Evolutionary conservation across 306 rosid genomes (phyloP).

Genomic region (Quercus robur): DNA sequence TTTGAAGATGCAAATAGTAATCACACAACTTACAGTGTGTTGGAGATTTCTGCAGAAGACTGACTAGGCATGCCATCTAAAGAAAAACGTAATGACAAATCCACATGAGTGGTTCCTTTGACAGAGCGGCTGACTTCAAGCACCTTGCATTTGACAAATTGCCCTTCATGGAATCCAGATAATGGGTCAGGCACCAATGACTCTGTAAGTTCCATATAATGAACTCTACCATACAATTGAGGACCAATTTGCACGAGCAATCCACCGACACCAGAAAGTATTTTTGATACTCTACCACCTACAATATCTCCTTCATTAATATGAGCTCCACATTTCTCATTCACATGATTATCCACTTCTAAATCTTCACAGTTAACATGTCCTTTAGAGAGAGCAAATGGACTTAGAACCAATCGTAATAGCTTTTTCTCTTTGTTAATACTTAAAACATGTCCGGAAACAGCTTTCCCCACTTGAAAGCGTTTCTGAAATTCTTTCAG

Average conservation of each 20-base stretch:
- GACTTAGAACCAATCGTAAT: slow-evolving; percentile 50
- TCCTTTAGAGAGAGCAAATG: slow-evolving; percentile 26
- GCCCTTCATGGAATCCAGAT: slow-evolving; percentile 76
- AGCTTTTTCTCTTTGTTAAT: slow-evolving; percentile 59
- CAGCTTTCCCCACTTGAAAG: slow-evolving; percentile 57
- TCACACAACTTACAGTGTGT: slow-evolving; percentile 39
- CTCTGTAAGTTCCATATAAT: slow-evolving; percentile 70
- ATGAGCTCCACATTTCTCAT: slow-evolving; percentile 38
- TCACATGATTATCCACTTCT: slow-evolving; percentile 27
- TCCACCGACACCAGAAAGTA: slow-evolving; percentile 81
- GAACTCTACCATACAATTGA: slow-evolving; percentile 69
- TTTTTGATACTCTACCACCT: slow-evolving; percentile 77
- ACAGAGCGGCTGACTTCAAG: slow-evolving; percentile 54
- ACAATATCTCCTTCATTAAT: slow-evolving; percentile 60
- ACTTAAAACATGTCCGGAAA: slow-evolving; percentile 59
- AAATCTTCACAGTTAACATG: slow-evolving; percentile 14
- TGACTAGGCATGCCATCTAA: slow-evolving; percentile 23
- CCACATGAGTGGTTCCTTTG: slow-evolving; percentile 64
- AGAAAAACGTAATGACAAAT: slow-evolving; percentile 65
- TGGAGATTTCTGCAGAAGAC: slow-evolving; percentile 27
- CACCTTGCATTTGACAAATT: slow-evolving; percentile 79
- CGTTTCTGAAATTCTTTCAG: slow-evolving; percentile 61
- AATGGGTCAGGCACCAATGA: slow-evolving; percentile 68
- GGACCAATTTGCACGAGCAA: slow-evolving; percentile 80
- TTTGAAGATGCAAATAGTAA: slow-evolving; percentile 2